Percentiles rank a stretch among this genome's conserved stretches.
Conservation (phyloP, 2,329 filamentous ascomycete genomes). For the Furcasterigmium furcatum region DNA sequence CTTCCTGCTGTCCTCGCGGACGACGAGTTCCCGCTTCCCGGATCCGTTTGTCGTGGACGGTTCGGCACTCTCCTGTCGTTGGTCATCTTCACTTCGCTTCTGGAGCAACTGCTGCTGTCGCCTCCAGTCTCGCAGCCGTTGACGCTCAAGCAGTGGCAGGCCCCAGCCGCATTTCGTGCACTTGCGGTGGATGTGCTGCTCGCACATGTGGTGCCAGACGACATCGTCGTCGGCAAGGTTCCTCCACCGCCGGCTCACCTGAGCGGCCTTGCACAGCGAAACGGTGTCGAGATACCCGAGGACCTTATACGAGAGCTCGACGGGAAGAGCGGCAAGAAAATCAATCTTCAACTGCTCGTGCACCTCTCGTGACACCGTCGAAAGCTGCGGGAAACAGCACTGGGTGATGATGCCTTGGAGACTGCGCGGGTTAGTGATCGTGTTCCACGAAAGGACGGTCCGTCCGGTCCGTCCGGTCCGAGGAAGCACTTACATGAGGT, state of each 20-base stretch:
- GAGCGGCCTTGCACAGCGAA: constrained; percentile 91
- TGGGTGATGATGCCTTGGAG: constrained; percentile 93
- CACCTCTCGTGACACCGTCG: constrained; percentile 85
- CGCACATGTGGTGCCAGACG: constrained; percentile 94
- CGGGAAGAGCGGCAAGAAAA: constrained; percentile 83
- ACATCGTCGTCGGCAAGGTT: constrained; percentile 93
- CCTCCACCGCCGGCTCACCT: constrained; percentile 88
- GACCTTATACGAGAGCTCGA: constrained; percentile 91
- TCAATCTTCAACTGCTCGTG: constrained; percentile 97
- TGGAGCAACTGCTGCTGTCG: constrained; percentile 69
- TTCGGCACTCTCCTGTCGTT: constrained; percentile 14
- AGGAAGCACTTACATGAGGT: constrained; percentile 62
- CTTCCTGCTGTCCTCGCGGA: constrained; percentile 28
- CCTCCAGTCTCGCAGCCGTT: constrained; percentile 82
- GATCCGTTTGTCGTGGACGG: constrained; percentile 17
- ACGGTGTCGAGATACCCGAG: constrained; percentile 89
- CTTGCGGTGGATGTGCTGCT: constrained; percentile 72
- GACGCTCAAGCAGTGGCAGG: constrained; percentile 82
- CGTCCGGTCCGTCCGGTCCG: no score
- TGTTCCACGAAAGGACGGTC: no score
- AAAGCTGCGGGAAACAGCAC: constrained; percentile 96
- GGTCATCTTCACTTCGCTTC: constrained; percentile 14
- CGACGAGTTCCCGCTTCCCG: constrained; percentile 28
- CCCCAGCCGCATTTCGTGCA: constrained; percentile 93
- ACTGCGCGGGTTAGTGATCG: neutral